Evolutionary conservation across 2,329 filamentous ascomycete species (phyloP), one percentile per base, ranked within the genome.

Genomic region (Fusarium sp.): DNA sequence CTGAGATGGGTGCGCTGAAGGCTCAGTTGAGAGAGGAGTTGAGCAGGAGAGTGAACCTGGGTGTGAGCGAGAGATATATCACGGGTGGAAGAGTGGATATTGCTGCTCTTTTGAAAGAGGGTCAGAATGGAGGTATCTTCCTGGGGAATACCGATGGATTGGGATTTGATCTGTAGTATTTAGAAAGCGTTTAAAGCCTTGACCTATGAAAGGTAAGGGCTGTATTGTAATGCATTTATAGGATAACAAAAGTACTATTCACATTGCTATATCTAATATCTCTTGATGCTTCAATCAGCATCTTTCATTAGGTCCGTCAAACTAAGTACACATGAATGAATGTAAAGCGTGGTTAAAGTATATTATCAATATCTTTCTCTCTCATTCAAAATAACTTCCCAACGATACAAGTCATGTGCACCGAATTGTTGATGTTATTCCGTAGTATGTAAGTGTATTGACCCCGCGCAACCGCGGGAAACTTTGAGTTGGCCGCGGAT

Each of bases 61-160:
- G 95, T 9, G 93, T 97, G 26, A 97, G 93, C 75, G 93, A 94
- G 81, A 88, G 86, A 74, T 98, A 98, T 79, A 84, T 98, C 64
- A 93, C 93, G 0, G 88, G 89, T n/a, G 93, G 93, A 0, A 84
- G 88, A n/a, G 88, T 97, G n/a, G 92, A 98, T 81, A 84, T 97
- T 8, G 91, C 91, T 52, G 85, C 93, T 72, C 78, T 97, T 75
- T 73, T 91, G 57, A 84, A 82, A 57, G 88, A 88, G n/a, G 86
- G 84, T 38, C 85, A 86, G 35, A 88, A 89, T 66, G 76, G 76
- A 1, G 77, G 76, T 2, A 49, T 81, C 16, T 81, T 81, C 39
- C 39, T 81, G 26, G 80, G 80, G 2, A 78, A 72, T 24, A 65
- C 76, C 1, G 87, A 90, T 43, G 74, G 73, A 16, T 50, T 80